These are phyloP conservation scores for Keithomyces neogunnii DNA, from an alignment of 2,329 filamentous ascomycete genomes.

Conservation along the genomic window DNA sequence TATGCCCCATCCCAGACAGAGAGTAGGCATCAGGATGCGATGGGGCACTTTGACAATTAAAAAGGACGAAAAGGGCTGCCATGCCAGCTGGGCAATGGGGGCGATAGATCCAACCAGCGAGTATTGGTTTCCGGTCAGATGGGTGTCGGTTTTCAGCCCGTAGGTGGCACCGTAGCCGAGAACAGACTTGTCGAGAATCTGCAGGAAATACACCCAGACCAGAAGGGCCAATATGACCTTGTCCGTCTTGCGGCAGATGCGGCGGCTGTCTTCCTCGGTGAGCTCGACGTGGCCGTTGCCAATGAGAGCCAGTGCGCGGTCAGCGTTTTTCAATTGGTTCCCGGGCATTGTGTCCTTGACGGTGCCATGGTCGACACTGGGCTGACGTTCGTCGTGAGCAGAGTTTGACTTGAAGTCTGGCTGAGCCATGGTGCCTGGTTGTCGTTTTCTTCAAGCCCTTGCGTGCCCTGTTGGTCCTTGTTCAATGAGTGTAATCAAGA, in stretches of 20 bases:
- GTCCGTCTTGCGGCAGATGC: constrained; percentile 54
- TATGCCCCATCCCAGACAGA: constrained; percentile 37
- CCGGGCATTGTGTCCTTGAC: background rate
- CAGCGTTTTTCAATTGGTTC: background rate
- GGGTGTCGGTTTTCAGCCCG: constrained; percentile 39
- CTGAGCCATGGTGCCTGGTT: constrained; percentile 2
- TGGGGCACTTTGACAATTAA: constrained; percentile 55
- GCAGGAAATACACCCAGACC: constrained; percentile 51
- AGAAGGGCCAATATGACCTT: constrained; percentile 46
- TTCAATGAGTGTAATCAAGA: too few species aligned
- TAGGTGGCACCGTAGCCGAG: constrained; percentile 51
- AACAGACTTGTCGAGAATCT: constrained; percentile 50
- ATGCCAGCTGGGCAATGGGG: constrained; percentile 50
- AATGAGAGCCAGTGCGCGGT: constrained; percentile 5
- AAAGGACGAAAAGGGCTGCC: constrained; percentile 51
- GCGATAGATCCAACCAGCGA: constrained; percentile 49
- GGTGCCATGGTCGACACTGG: background rate
- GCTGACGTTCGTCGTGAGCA: constrained; percentile 8
- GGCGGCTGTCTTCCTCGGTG: constrained; percentile 17
- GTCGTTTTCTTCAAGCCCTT: too few species aligned
- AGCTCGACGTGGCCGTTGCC: constrained; percentile 6
- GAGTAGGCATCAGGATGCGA: constrained; percentile 45
- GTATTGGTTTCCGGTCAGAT: constrained; percentile 45
- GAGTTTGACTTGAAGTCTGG: constrained; percentile 5
- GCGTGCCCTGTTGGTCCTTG: too few species aligned